These are phyloP conservation scores for Cyberlindnera maclurae DNA, from an alignment of 805 yeast genomes.

Conservation along the genomic window DNA sequence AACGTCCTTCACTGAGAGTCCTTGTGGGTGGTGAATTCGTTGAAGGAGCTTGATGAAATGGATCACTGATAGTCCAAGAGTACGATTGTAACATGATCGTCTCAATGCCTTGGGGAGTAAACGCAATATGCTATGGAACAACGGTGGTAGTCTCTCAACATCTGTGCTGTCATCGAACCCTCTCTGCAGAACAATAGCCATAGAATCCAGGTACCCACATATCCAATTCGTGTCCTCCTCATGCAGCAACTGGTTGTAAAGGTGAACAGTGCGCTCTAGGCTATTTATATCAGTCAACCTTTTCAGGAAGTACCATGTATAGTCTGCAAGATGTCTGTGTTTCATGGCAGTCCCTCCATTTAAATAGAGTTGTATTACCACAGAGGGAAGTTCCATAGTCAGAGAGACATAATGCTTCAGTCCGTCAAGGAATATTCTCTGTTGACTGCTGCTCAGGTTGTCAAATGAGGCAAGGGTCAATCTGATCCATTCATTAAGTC, in stretches of 20 bases:
- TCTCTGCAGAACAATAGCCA: slow-evolving; percentile 2
- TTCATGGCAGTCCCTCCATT: slow-evolving; percentile 1
- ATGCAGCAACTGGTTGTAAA: slow-evolving; percentile 2
- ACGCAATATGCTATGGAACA: not conserved
- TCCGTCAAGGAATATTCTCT: slow-evolving; percentile 4
- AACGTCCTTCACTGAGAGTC: slow-evolving; percentile 21
- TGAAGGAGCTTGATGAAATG: slow-evolving; percentile 9
- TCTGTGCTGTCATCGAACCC: not conserved
- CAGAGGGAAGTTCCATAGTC: slow-evolving; percentile 6
- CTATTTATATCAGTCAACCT: slow-evolving; percentile 3
- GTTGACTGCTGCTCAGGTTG: not conserved
- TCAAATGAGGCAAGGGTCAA: slow-evolving; percentile 6
- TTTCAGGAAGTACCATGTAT: slow-evolving; percentile 9
- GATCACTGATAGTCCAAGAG: slow-evolving; percentile 5
- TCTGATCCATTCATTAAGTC: slow-evolving; percentile 10
- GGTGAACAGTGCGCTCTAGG: slow-evolving; percentile 1
- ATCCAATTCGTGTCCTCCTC: slow-evolving; percentile 6
- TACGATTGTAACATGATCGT: slow-evolving; percentile 4
- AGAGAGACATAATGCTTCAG: slow-evolving; percentile 6
- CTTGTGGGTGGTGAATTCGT: slow-evolving; percentile 15
- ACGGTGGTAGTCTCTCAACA: not conserved
- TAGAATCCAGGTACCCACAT: slow-evolving; percentile 4
- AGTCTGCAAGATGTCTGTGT: slow-evolving; percentile 2
- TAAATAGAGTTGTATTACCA: slow-evolving; percentile 6
- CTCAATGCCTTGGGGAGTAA: not conserved